Percentiles rank a stretch among this genome's conserved stretches.
These are phyloP conservation scores for Termitomyces sp. DNA, from an alignment of 768 basidiomycete genomes.

Conservation along the genomic window DNA sequence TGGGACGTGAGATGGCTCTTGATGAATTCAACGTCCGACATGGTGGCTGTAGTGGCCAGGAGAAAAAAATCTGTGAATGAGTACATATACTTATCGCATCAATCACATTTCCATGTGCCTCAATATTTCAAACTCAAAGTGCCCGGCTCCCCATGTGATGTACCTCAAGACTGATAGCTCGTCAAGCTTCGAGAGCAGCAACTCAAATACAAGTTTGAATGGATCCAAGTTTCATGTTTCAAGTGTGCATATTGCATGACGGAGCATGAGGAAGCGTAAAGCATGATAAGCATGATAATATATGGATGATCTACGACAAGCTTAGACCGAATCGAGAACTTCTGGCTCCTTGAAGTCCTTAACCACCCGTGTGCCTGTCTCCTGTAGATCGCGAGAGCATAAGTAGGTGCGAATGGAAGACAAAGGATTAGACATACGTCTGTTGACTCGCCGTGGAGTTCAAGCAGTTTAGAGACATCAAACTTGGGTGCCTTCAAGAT, in stretches of 20 bases:
- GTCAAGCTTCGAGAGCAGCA: background rate
- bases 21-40: conserved; percentile 68
- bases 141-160: too few relatives aligned
- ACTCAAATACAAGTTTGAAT: background rate
- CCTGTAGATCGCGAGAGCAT: conserved; percentile 41
- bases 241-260: conserved; percentile 18
- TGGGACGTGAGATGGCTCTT: conserved; percentile 57
- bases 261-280: conserved; percentile 25
- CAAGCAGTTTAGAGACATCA: conserved; percentile 91
- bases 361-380: conserved; percentile 90
- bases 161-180: too few relatives aligned
- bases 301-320: conserved; percentile 24
- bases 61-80: background rate
- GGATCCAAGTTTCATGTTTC: conserved; percentile 2
- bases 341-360: conserved; percentile 99
- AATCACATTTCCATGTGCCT: background rate
- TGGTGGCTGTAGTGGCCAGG: conserved; percentile 40
- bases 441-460: conserved; percentile 93
- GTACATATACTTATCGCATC: background rate
- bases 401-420: conserved; percentile 5
- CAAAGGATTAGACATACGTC: conserved; percentile 58
- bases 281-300: conserved; percentile 36
- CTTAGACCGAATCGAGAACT: conserved; percentile 87
- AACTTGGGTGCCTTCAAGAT: conserved; percentile 98
- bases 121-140: background rate